Evolutionary conservation across 352 stramenopile species (phyloP), one percentile per base, ranked within the genome.

Genomic region (Globisporangium nagaii): DNA sequence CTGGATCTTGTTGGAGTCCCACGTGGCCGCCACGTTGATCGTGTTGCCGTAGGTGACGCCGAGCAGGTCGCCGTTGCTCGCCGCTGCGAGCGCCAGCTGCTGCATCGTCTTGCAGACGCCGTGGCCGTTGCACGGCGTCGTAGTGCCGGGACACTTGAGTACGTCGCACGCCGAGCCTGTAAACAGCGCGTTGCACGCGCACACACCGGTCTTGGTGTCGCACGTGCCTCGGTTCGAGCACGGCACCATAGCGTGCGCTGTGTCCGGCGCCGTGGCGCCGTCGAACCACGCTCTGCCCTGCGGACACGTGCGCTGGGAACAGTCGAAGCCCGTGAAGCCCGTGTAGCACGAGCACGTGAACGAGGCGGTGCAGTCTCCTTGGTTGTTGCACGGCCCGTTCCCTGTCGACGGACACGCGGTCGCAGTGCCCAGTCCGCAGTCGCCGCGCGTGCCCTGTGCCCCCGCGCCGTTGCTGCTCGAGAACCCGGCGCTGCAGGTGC

Each of bases 1-100:
- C 53, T 96, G 88, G 44, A 87, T 87, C 43, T 90, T 83, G 49
- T 80, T 71, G 42, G 69, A 73, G 58, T 97, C 90, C 90, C 90
- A 97, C 10, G 78, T 86, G 1, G 68, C 44, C 2, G 65, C 45
- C 0, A 58, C 72, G 56, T 88, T 88, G 42, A 79, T 50, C 19
- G 74, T 87, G n/a, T 68, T 59, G 6, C 76, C 79, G 51, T 92
- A 90, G n/a, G 73, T 82, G 35, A 83, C 46, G 3, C 81, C 73
- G 10, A 79, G 55, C 2, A 67, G 45, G 41, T 79, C 70, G 30
- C 75, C 79, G 24, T 82, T 65, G 3, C 46, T 32, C 20, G 64
- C 63, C 0, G 80, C 63, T 13, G 65, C 62, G 1, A 53, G 24
- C 4, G 84, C 77, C 37, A 92, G 68, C 53, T 88, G 68, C 50